Percentiles rank a stretch among this genome's conserved stretches.
phyloP scores from a whole-genome alignment of 148 eudicot genomes.

The Silene latifolia region DNA sequence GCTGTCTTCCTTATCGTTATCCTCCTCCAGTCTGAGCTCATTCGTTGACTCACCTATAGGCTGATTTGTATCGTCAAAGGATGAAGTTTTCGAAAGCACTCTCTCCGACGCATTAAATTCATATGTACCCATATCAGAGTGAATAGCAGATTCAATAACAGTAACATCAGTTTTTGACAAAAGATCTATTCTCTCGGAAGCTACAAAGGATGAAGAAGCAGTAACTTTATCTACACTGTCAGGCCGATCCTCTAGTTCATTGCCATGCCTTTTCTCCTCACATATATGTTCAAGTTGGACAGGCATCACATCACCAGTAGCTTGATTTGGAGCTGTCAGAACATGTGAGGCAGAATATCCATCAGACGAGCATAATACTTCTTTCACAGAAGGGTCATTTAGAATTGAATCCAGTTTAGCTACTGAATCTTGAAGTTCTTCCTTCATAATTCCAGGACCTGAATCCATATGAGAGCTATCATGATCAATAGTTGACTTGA shows the following conservation, averaged over 20 bases:
- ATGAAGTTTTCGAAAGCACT: slow-evolving; percentile 9
- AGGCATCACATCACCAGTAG: slow-evolving; percentile 18
- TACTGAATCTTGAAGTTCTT: slow-evolving; percentile 24
- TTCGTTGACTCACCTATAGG: slow-evolving; percentile 26
- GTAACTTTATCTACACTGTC: slow-evolving; percentile 26
- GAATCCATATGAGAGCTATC: slow-evolving; percentile 22
- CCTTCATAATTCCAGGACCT: slow-evolving; percentile 24
- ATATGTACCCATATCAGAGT: slow-evolving; percentile 17
- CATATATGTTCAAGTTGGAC: slow-evolving; percentile 26
- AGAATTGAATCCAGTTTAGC: slow-evolving; percentile 25
- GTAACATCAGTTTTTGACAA: slow-evolving; percentile 25
- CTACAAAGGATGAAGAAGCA: slow-evolving; percentile 28
- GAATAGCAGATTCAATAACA: slow-evolving; percentile 30
- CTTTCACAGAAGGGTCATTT: slow-evolving; percentile 29
- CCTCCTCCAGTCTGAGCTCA: slow-evolving; percentile 22
- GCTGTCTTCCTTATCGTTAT: slow-evolving; percentile 9
- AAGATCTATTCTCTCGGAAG: slow-evolving; percentile 24
- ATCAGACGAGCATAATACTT: slow-evolving; percentile 23
- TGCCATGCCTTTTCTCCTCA: slow-evolving; percentile 26
- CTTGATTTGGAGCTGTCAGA: slow-evolving; percentile 22
- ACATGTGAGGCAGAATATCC: slow-evolving; percentile 19
- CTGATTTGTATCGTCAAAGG: slow-evolving; percentile 19
- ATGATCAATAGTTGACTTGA: slow-evolving; percentile 17
- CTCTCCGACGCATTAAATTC: slow-evolving; percentile 25
- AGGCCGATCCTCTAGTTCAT: slow-evolving; percentile 23